These are phyloP conservation scores for Fusarium torulosum DNA, from an alignment of 2,329 filamentous ascomycete species.

Conservation along the genomic window DNA sequence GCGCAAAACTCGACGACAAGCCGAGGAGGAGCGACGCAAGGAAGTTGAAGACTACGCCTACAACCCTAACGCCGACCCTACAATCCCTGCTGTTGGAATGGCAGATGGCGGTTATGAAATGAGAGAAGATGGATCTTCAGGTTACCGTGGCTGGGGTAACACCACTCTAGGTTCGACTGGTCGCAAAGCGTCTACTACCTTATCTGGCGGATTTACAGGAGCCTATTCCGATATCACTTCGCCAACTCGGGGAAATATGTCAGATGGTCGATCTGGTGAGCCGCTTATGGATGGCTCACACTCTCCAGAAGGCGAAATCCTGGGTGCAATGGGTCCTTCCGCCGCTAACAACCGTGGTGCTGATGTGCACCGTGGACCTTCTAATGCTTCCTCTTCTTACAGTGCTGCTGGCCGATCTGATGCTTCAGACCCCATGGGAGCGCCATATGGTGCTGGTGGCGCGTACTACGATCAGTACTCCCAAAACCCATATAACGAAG, in stretches of 20 bases:
- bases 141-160: conserved; percentile 95
- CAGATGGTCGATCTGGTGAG: conserved; percentile 78
- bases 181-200: conserved; percentile 88
- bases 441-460: conserved; percentile 61
- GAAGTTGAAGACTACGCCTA: conserved; percentile 98
- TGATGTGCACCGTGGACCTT: conserved; percentile 88
- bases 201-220: conserved; percentile 79
- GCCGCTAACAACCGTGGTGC: conserved; percentile 72
- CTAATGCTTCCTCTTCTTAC: conserved; percentile 96
- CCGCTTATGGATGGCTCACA: conserved; percentile 65
- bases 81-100: conserved; percentile 67
- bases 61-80: conserved; percentile 96
- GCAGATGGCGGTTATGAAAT: conserved; percentile 75
- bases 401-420: conserved; percentile 84
- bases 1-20: conserved; percentile 85
- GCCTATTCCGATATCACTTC: conserved; percentile 81
- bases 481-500: conserved; percentile 66
- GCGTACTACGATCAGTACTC: conserved; percentile 72
- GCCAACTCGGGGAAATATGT: conserved; percentile 70
- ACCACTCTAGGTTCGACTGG: conserved; percentile 77
- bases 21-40: conserved; percentile 89
- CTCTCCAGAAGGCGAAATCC: conserved; percentile 81
- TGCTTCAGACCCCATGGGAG: conserved; percentile 67
- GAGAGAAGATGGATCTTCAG: conserved; percentile 79
- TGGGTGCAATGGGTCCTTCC: conserved; percentile 83